Evolutionary conservation across 1,284 basidiomycete genomes (phyloP).

Genomic region (Cryptococcus depauperatus): DNA sequence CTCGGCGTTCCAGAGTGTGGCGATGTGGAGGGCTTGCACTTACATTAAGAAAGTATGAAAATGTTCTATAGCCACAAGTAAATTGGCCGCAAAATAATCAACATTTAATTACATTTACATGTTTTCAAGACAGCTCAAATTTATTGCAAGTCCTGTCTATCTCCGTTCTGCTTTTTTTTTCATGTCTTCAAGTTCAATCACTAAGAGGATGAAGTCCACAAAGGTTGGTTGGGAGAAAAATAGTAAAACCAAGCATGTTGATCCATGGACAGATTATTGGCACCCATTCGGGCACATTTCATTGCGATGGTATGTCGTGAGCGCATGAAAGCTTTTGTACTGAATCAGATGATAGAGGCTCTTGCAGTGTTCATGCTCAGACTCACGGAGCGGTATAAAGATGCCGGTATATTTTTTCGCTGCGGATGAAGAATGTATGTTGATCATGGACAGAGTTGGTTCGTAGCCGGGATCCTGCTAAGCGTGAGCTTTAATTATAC

Average conservation of each 20-base stretch:
- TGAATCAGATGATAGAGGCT: slow-evolving; percentile 27
- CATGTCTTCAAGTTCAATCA: slow-evolving; percentile 25
- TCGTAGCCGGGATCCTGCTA: slow-evolving; percentile 57
- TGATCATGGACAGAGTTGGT: background rate
- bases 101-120: too few species aligned
- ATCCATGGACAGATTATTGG: slow-evolving; percentile 54
- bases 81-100: too few species aligned
- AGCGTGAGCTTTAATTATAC: slow-evolving; percentile 45
- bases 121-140: too few species aligned
- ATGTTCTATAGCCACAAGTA: too few species aligned
- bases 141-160: too few species aligned
- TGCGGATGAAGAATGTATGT: background rate
- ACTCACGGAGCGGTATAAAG: slow-evolving; percentile 64
- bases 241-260: background rate
- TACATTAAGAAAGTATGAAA: too few species aligned
- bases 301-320: slow-evolving; percentile 71
- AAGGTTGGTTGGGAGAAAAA: slow-evolving; percentile 22
- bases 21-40: too few species aligned
- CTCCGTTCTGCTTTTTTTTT: too few species aligned
- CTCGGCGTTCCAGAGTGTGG: too few species aligned
- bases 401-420: slow-evolving; percentile 54
- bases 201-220: slow-evolving; percentile 44
- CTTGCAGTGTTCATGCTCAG: slow-evolving; percentile 62
- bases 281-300: slow-evolving; percentile 92
- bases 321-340: too few species aligned